phyloP scores from a whole-genome alignment of 2,329 filamentous ascomycete species.

The Thelonectria discophora region DNA sequence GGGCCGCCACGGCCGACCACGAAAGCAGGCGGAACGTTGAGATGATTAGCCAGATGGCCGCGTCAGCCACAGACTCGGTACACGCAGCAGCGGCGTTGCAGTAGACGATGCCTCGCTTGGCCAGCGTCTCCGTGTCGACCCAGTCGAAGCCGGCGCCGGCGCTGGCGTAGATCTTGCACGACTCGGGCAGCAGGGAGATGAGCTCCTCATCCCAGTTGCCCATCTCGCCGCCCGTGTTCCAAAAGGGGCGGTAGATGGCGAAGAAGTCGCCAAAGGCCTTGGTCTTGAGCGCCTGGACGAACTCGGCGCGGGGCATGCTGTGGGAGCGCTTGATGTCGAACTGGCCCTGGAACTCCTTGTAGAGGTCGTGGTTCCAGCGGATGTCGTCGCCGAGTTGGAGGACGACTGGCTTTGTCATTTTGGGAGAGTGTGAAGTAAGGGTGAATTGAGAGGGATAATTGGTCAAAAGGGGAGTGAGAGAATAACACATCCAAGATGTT shows the following conservation, averaged over 20 bases:
- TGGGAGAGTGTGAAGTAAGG: neutral
- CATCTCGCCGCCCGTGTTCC: conserved; percentile 43
- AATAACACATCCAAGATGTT: neutral
- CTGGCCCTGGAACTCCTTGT: conserved; percentile 34
- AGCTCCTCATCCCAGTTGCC: conserved; percentile 43
- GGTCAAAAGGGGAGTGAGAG: neutral
- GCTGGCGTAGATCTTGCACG: conserved; percentile 41
- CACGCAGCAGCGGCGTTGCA: conserved; percentile 41
- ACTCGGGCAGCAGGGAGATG: conserved; percentile 31
- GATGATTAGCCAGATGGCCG: conserved; percentile 42
- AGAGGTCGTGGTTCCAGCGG: conserved; percentile 41
- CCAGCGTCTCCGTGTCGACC: conserved; percentile 38
- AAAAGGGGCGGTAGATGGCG: conserved; percentile 41
- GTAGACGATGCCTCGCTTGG: conserved; percentile 40
- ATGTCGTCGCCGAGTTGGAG: conserved; percentile 43
- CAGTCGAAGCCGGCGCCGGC: conserved; percentile 42
- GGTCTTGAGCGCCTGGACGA: conserved; percentile 37
- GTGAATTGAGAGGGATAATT: neutral
- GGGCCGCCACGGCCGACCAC: conserved; percentile 39
- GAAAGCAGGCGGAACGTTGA: conserved; percentile 40
- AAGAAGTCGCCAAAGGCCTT: conserved; percentile 39
- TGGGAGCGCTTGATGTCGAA: conserved; percentile 40
- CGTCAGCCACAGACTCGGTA: conserved; percentile 41
- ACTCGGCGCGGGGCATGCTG: conserved; percentile 40
- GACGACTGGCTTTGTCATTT: conserved; percentile 41